Base-by-base conservation (phyloP, 345 rosid species). In the Dovyalis caffra region DNA sequence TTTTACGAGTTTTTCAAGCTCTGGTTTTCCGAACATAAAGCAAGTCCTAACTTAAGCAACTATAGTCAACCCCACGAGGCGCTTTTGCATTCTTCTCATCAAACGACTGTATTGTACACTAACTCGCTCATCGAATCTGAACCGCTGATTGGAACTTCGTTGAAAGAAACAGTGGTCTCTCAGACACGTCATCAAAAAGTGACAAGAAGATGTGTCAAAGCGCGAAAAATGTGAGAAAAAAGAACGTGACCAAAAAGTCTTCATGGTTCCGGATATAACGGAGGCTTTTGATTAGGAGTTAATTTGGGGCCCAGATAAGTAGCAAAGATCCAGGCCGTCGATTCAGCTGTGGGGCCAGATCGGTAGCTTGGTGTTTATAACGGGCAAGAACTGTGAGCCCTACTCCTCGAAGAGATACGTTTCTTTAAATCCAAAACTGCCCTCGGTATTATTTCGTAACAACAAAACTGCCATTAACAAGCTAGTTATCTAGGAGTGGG, bases 181-280 rank as follows among this genome's bases (percentile, higher is more conserved):
- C 45, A 11, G 21, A 43, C 80, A 71, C 75, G 75, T 77, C 66
- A 70, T 32, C 16, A 45, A 21, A 66, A 71, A 58, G 63, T 33
- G 67, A 71, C 72, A 71, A 56, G 43, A 34, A 38, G 33, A 9
- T 33, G 26, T 37, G 28, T n/a, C n/a, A n/a, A 21, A 47, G 25
- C 23, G 14, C 11, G 12, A 29, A 60, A 25, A 29, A 60, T 16
- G 64, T 23, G 31, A 23, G 31, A 12, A 14, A 3, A 43, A 14
- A 12, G 15, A 18, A 15, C 14, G n/a, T n/a, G n/a, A n/a, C n/a
- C n/a, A n/a, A 14, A 10, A 43, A 9, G 49, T 43, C 49, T 43
- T 14, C 12, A 43, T 18, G 49, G 49, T 11, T 43, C 49, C 49
- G 49, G 49, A 43, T 12, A 11, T 43, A 14, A 26, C 64, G 31